These are phyloP conservation scores for Penicillium psychrofluorescens DNA, from an alignment of 495 filamentous ascomycete species.

Conservation along the genomic window DNA sequence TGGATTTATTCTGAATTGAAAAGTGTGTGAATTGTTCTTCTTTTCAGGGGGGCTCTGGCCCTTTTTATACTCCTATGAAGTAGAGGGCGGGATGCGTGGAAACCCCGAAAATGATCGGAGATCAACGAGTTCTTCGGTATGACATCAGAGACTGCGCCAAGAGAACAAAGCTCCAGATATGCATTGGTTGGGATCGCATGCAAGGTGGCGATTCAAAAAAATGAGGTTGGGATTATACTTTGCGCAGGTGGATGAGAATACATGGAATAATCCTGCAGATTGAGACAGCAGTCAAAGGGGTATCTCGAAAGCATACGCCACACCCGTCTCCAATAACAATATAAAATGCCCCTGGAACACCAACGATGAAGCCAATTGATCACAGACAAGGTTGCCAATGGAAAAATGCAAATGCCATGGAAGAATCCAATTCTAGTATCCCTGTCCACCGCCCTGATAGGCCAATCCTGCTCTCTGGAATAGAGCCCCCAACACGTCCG, in stretches of 20 bases:
- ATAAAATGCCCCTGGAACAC: no score
- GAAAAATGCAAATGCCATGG: not conserved
- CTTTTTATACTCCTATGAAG: not conserved
- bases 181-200: no score
- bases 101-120: not conserved
- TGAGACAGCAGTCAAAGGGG: no score
- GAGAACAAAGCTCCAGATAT: no score
- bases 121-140: not conserved
- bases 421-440: slow-evolving; percentile 1
- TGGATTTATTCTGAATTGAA: not conserved
- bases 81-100: not conserved
- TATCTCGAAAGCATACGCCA: no score
- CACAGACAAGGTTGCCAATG: not conserved
- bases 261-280: no score
- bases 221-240: no score
- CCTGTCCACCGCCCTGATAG: slow-evolving; percentile 19
- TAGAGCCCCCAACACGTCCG: slow-evolving; percentile 34
- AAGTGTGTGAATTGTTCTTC: not conserved
- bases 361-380: no score
- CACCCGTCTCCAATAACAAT: no score
- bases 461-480: slow-evolving; percentile 37
- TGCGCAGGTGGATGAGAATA: no score
- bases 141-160: no score
- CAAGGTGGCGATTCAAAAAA: no score
- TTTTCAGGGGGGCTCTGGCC: not conserved